Conservation (phyloP, 2,329 filamentous ascomycete species). For the Chaetomium olivaceum region DNA sequence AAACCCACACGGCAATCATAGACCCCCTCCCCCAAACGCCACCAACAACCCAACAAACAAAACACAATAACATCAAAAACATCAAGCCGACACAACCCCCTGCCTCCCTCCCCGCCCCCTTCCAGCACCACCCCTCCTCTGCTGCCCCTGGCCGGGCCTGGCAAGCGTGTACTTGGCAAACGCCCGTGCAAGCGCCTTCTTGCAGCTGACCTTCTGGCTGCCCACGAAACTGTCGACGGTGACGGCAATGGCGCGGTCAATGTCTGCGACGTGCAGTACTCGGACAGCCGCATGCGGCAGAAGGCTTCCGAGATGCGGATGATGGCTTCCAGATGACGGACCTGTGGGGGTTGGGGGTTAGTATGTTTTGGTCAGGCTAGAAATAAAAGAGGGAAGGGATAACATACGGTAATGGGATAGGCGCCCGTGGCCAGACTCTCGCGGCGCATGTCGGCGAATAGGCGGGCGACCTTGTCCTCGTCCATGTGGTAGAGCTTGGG, state of each 20-base stretch:
- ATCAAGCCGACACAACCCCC: constrained; percentile 20
- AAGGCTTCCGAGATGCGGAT: constrained; percentile 94
- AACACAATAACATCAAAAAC: background rate
- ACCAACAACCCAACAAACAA: background rate
- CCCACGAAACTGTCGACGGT: constrained; percentile 95
- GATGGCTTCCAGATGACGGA: constrained; percentile 96
- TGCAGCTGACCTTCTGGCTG: constrained; percentile 95
- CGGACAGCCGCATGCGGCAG: constrained; percentile 96
- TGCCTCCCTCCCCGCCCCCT: constrained; percentile 6
- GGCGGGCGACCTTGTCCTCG: constrained; percentile 89
- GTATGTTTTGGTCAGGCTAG: background rate
- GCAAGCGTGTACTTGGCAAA: constrained; percentile 89
- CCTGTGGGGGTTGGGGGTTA: constrained; percentile 50
- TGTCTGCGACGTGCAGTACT: constrained; percentile 87
- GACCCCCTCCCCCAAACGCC: background rate
- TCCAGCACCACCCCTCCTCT: background rate
- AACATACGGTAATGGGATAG: constrained; percentile 92
- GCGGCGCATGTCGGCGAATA: constrained; percentile 94
- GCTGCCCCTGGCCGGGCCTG: constrained; percentile 42
- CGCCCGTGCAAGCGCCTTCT: constrained; percentile 89
- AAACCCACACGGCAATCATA: background rate
- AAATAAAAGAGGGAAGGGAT: background rate
- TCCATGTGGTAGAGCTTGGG: constrained; percentile 98
- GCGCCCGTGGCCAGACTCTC: constrained; percentile 92
- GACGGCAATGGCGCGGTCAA: constrained; percentile 95